Percentiles rank a stretch among this genome's conserved stretches.
Evolutionary conservation across 2,329 filamentous ascomycete species (phyloP).

Genomic region (Stachybotrys elegans): DNA sequence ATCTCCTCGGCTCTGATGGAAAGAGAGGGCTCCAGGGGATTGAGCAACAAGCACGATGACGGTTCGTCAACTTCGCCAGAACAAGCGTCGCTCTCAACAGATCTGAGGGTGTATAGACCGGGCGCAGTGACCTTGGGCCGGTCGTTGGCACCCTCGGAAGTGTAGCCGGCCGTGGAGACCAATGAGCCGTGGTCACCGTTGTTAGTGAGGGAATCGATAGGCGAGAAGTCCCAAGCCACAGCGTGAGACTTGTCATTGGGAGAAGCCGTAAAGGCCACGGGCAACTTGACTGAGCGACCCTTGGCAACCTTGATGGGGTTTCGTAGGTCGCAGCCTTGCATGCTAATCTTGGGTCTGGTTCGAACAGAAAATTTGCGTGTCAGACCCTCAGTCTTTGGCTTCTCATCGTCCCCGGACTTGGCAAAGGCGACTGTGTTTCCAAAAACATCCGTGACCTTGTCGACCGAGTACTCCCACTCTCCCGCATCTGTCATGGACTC

Average conservation of each 20-base stretch:
- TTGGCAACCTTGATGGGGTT: slow-evolving; percentile 80
- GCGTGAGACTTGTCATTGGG: slow-evolving; percentile 60
- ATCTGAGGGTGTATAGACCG: slow-evolving; percentile 80
- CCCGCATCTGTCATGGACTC: slow-evolving; percentile 79
- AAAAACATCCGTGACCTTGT: slow-evolving; percentile 86
- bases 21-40: slow-evolving; percentile 81
- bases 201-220: slow-evolving; percentile 62
- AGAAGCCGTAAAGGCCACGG: slow-evolving; percentile 62
- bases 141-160: slow-evolving; percentile 57
- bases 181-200: slow-evolving; percentile 64
- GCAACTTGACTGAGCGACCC: slow-evolving; percentile 62
- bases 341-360: slow-evolving; percentile 70
- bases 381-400: slow-evolving; percentile 55
- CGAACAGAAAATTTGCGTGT: slow-evolving; percentile 79
- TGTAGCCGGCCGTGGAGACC: slow-evolving; percentile 52
- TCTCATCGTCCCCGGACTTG: slow-evolving; percentile 63
- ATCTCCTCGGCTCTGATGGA: slow-evolving; percentile 73
- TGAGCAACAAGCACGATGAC: slow-evolving; percentile 86
- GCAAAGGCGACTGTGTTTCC: slow-evolving; percentile 81
- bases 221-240: slow-evolving; percentile 77
- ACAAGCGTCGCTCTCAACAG: slow-evolving; percentile 76
- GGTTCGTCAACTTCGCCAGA: slow-evolving; percentile 87
- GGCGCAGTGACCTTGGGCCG: slow-evolving; percentile 66
- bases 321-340: slow-evolving; percentile 72
- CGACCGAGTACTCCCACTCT: slow-evolving; percentile 83